phyloP scores from a whole-genome alignment of 179 eudicot genomes.

The Beta corolliflora region DNA sequence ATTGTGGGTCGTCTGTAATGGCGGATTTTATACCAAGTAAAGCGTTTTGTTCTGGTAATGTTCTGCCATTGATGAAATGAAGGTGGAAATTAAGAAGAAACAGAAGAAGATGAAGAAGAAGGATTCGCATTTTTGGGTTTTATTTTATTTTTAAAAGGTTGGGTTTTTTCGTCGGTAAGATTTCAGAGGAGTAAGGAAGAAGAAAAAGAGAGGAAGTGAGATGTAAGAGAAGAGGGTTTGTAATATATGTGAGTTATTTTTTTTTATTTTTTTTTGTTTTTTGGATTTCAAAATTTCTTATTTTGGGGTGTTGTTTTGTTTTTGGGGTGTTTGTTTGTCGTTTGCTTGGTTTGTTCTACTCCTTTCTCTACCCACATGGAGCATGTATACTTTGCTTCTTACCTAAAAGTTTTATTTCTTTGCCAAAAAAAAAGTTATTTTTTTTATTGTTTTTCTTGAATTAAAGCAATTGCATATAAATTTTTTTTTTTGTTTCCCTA shows the following conservation, averaged over 20 bases:
- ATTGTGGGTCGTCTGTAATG: constrained; percentile 58
- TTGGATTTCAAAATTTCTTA: not conserved
- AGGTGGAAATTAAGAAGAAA: constrained; percentile 28
- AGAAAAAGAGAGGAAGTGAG: not conserved
- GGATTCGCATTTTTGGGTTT: constrained; percentile 40
- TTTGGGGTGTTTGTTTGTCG: constrained; percentile 15
- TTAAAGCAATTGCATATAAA: not conserved
- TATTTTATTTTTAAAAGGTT: not conserved
- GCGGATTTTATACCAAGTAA: constrained; percentile 61
- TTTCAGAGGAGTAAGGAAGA: not conserved
- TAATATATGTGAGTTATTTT: not conserved
- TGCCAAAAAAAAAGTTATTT: no score
- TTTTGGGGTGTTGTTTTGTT: not conserved
- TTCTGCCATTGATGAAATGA: constrained; percentile 27
- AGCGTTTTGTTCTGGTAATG: constrained; percentile 51
- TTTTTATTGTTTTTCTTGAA: not conserved
- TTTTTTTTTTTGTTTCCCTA: not conserved
- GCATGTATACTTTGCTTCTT: constrained; percentile 18
- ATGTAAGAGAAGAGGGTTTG: constrained; percentile 4
- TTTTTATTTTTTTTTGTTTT: not conserved
- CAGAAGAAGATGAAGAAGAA: constrained; percentile 38
- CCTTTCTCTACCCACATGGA: no score
- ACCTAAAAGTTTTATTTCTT: constrained; percentile 14
- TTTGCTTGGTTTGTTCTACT: not conserved
- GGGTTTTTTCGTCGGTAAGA: not conserved